Conservation (phyloP, 257 asterid species). For the Nicotiana undulata region DNA sequence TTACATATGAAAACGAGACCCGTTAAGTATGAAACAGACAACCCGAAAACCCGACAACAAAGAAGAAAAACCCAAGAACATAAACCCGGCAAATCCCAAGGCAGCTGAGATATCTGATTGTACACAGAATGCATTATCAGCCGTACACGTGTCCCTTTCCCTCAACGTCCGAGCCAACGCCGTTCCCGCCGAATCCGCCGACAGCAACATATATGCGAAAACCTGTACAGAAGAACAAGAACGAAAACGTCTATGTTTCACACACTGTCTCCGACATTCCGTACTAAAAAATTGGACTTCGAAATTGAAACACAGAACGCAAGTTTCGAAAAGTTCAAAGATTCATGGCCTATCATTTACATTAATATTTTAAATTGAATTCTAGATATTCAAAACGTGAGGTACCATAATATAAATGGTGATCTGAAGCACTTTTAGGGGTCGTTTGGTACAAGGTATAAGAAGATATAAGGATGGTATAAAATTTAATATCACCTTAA, state of each 20-base stretch:
- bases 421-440: too few species aligned
- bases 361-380: too few species aligned
- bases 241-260: not conserved
- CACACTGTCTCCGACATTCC: not conserved
- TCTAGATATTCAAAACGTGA: too few species aligned
- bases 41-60: slow-evolving; percentile 43
- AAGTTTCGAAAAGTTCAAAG: too few species aligned
- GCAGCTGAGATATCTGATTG: slow-evolving; percentile 36
- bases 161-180: slow-evolving; percentile 27
- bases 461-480: too few species aligned
- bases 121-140: slow-evolving; percentile 27
- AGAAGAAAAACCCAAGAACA: slow-evolving; percentile 30
- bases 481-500: too few species aligned
- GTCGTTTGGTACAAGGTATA: too few species aligned
- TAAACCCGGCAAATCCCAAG: slow-evolving; percentile 36
- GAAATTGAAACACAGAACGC: not conserved
- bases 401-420: too few species aligned
- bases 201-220: slow-evolving; percentile 35
- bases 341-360: too few species aligned
- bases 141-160: slow-evolving; percentile 23
- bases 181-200: slow-evolving; percentile 43
- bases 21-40: slow-evolving; percentile 25
- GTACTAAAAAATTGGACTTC: not conserved
- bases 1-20: slow-evolving; percentile 38
- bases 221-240: slow-evolving; percentile 13